phyloP scores from a whole-genome alignment of 2,329 filamentous ascomycete genomes.

The Aspergillus brunneoviolaceus region DNA sequence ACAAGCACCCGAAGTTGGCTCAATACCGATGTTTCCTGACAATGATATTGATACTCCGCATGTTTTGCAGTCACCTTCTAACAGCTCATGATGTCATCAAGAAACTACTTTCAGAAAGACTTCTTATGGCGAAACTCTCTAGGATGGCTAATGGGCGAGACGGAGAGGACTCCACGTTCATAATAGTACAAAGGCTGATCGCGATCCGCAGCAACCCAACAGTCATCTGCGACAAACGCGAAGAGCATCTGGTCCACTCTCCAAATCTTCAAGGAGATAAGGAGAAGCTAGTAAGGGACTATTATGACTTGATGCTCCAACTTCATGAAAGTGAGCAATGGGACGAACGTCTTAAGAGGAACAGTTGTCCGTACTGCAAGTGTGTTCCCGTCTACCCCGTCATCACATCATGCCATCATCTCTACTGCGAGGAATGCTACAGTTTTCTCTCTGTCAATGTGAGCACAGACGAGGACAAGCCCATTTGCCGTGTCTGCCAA shows the following conservation, averaged over 20 bases:
- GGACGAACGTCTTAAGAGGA: constrained; percentile 36
- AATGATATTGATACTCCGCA: constrained; percentile 53
- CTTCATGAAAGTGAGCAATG: constrained; percentile 33
- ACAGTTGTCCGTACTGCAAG: constrained; percentile 47
- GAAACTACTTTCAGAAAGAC: constrained; percentile 43
- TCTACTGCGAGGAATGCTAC: constrained; percentile 56
- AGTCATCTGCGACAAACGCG: background rate
- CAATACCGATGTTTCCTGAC: constrained; percentile 45
- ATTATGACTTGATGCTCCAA: constrained; percentile 41
- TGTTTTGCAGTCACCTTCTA: constrained; percentile 52
- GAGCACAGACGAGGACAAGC: constrained; percentile 26
- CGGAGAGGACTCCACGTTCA: constrained; percentile 13
- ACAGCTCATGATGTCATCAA: constrained; percentile 48
- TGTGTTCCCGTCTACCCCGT: constrained; percentile 39
- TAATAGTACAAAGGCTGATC: constrained; percentile 32
- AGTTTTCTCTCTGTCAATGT: background rate
- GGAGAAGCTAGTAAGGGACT: constrained; percentile 34
- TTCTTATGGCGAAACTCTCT: constrained; percentile 49
- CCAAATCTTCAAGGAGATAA: constrained; percentile 7
- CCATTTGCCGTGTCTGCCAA: constrained; percentile 21
- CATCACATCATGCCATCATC: constrained; percentile 55
- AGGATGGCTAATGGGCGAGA: constrained; percentile 25
- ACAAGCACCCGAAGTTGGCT: constrained; percentile 9
- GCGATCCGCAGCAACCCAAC: constrained; percentile 16
- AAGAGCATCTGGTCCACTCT: background rate